phyloP scores from a whole-genome alignment of 495 filamentous ascomycete species.

The Neurospora sp. region DNA sequence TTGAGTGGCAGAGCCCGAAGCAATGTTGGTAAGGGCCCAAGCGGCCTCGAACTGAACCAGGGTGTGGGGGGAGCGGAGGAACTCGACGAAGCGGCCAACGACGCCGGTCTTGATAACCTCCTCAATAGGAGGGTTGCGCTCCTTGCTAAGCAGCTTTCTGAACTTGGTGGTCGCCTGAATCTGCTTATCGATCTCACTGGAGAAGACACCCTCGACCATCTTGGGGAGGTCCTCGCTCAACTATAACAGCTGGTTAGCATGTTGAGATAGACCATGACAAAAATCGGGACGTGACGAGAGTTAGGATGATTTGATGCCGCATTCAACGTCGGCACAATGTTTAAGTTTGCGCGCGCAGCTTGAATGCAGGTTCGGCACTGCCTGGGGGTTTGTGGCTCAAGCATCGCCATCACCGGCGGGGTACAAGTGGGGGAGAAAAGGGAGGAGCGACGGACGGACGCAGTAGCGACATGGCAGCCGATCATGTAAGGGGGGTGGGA shows the following conservation, averaged over 20 bases:
- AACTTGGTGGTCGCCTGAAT: slow-evolving; percentile 99
- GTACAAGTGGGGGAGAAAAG: slow-evolving; percentile 5
- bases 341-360: background rate
- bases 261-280: background rate
- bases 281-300: background rate
- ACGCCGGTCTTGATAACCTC: slow-evolving; percentile 99
- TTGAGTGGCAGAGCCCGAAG: slow-evolving; percentile 91
- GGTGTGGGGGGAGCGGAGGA: slow-evolving; percentile 95
- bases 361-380: background rate
- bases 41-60: slow-evolving; percentile 98
- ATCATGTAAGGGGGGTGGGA: background rate
- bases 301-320: background rate
- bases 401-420: slow-evolving; percentile 2
- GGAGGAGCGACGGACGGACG: background rate
- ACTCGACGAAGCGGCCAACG: slow-evolving; percentile 93
- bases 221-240: slow-evolving; percentile 94
- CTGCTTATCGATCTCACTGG: slow-evolving; percentile 94
- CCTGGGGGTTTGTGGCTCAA: background rate
- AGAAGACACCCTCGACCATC: slow-evolving; percentile 98
- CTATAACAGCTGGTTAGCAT: slow-evolving; percentile 42
- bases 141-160: slow-evolving; percentile 93
- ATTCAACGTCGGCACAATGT: background rate
- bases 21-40: slow-evolving; percentile 99
- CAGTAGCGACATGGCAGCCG: background rate
- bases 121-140: slow-evolving; percentile 98